Evolutionary conservation across 257 asterid species (phyloP).

Genomic region (Solanum pimpinellifolium): DNA sequence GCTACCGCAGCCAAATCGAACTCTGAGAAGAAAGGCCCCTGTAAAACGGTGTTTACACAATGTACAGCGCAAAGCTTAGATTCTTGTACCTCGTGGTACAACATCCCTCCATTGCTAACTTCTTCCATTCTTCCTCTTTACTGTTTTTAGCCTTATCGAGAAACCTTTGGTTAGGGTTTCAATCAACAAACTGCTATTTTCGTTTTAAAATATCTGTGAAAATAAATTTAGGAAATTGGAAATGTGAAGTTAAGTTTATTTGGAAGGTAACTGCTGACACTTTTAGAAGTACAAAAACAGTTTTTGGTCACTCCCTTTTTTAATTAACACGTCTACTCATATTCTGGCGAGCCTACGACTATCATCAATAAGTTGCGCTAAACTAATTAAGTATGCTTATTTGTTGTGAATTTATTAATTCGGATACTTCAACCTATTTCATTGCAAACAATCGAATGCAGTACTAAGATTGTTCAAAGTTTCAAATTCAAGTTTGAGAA

Average conservation of each 20-base stretch:
- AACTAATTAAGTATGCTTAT: too few species aligned
- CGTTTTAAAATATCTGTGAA: neutral
- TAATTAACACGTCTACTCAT: neutral
- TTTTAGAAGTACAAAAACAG: neutral
- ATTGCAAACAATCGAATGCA: too few species aligned
- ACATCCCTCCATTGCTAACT: constrained; percentile 74
- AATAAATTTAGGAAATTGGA: neutral
- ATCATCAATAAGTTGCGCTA: too few species aligned
- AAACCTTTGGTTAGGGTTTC: neutral
- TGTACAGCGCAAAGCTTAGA: constrained; percentile 98
- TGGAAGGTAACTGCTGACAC: neutral
- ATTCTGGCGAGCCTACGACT: neutral
- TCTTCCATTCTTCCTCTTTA: constrained; percentile 17
- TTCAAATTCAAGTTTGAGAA: too few species aligned
- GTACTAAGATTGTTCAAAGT: too few species aligned
- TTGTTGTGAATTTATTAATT: too few species aligned
- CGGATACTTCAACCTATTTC: too few species aligned
- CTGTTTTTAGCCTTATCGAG: neutral
- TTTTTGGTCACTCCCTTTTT: neutral
- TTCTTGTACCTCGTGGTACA: constrained; percentile 99
- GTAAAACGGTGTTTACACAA: constrained; percentile 95
- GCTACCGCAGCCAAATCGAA: constrained; percentile 97
- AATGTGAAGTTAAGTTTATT: neutral
- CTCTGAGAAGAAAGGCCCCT: constrained; percentile 95
- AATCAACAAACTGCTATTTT: neutral